Evolutionary conservation across 148 eudicot genomes (phyloP), one percentile per base, ranked within the genome.

Genomic region (Persicaria tinctoria): DNA sequence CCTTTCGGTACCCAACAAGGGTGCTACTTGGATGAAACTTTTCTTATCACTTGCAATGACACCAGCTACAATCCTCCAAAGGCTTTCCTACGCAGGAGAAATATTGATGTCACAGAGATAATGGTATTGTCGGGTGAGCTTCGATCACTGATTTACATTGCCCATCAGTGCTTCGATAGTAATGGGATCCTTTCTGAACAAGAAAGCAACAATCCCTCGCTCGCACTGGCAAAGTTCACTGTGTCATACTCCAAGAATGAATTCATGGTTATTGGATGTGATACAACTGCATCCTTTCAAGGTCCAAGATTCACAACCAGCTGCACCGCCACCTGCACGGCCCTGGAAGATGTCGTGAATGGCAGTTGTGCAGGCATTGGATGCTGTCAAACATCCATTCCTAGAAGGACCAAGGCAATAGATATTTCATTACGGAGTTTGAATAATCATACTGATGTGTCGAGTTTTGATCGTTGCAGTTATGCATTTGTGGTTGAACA

Each of bases 331-430:
- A 18, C 63, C 9, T 55, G 60, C n/a, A 20, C 16, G n/a, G 7
- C 27, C 23, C 27, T 57, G 10, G 10, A 20, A 0, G 63, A 57
- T 57, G 63, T 57, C 10, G 27, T 17, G 27, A 57, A 57, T 20
- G 63, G 63, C 8, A 57, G 63, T 27, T 57, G 63, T 17, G 63
- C 63, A 57, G 63, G 63, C 4, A 57, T 57, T 18, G 63, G 63
- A 2, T 57, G 63, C 63, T 57, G 63, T 18, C 63, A 57, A 18
- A 57, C 63, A 2, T 18, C 63, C 4, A 57, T 57, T 6, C 38
- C 63, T 57, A 57, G 0, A 18, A 6, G 7, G 18, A 7, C 20
- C 6, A 57, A 8, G 3, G 8, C 11, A 20, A 57, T 27, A 57
- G 23, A 8, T 0, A 57, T 57, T 57, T 4, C 8, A 8, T n/a